These are phyloP conservation scores for Pulchroboletus neoregius DNA, from an alignment of 1,284 basidiomycete species.

Conservation along the genomic window DNA sequence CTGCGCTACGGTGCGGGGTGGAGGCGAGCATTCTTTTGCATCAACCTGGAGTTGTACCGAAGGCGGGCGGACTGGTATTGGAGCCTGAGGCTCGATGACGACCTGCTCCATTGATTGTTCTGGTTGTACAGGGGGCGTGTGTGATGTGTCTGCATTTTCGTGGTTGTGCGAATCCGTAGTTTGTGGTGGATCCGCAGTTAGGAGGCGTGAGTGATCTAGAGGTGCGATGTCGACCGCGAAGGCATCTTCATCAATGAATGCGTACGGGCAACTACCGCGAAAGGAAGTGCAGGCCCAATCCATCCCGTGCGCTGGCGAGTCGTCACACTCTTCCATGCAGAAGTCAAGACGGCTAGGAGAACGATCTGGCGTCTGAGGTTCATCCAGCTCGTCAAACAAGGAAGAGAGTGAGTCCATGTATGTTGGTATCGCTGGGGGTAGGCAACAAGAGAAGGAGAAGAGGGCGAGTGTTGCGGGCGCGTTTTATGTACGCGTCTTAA, in stretches of 20 bases:
- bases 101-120: slow-evolving; percentile 1
- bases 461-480: slow-evolving; percentile 3
- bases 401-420: slow-evolving; percentile 11
- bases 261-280: neutral
- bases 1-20: slow-evolving; percentile 10
- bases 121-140: slow-evolving; percentile 2
- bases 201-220: neutral
- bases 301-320: slow-evolving; percentile 5
- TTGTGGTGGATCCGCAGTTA: slow-evolving; percentile 3
- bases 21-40: slow-evolving; percentile 2
- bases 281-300: slow-evolving; percentile 13
- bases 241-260: slow-evolving; percentile 11
- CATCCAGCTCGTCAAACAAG: slow-evolving; percentile 16
- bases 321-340: slow-evolving; percentile 11
- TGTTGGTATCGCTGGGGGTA: neutral
- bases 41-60: slow-evolving; percentile 5
- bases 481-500: slow-evolving; percentile 16
- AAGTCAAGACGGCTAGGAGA: slow-evolving; percentile 36
- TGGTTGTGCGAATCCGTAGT: neutral
- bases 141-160: neutral
- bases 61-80: slow-evolving; percentile 23
- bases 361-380: slow-evolving; percentile 19
- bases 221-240: slow-evolving; percentile 7
- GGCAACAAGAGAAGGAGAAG: neutral
- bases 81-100: slow-evolving; percentile 12